phyloP scores from a whole-genome alignment of 352 stramenopile genomes.

The Globisporangium viniferum region DNA sequence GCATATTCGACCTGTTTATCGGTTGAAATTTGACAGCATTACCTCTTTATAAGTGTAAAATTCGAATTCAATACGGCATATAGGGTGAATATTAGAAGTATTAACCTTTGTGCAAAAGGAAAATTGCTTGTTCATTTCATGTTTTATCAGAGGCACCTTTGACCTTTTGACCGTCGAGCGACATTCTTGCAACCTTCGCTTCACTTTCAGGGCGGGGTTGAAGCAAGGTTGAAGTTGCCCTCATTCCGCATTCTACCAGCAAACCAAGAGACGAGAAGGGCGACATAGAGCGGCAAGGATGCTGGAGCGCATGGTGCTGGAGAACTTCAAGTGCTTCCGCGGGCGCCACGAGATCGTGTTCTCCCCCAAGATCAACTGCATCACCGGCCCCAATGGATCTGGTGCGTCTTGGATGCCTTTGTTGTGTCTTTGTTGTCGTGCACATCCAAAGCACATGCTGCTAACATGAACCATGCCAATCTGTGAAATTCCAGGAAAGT shows the following conservation, averaged over 20 bases:
- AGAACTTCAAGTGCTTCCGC: slow-evolving; percentile 34
- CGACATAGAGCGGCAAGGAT: slow-evolving; percentile 14
- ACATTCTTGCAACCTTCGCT: slow-evolving; percentile 11
- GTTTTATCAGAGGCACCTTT: too few relatives aligned
- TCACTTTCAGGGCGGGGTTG: slow-evolving; percentile 16
- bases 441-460: background rate
- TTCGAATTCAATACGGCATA: too few relatives aligned
- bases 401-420: slow-evolving; percentile 15
- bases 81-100: too few relatives aligned
- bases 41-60: too few relatives aligned
- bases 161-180: background rate
- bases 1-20: too few relatives aligned
- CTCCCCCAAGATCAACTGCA: background rate
- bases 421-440: background rate
- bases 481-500: slow-evolving; percentile 27
- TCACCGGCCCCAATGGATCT: slow-evolving; percentile 26
- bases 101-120: too few relatives aligned
- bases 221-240: slow-evolving; percentile 2
- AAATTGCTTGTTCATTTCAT: too few relatives aligned
- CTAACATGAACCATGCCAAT: background rate
- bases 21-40: too few relatives aligned
- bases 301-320: slow-evolving; percentile 33
- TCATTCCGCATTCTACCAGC: slow-evolving; percentile 8
- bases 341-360: background rate
- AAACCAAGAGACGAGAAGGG: background rate